Conservation (phyloP, 805 yeast genomes). For the Teunomyces kruisii region DNA sequence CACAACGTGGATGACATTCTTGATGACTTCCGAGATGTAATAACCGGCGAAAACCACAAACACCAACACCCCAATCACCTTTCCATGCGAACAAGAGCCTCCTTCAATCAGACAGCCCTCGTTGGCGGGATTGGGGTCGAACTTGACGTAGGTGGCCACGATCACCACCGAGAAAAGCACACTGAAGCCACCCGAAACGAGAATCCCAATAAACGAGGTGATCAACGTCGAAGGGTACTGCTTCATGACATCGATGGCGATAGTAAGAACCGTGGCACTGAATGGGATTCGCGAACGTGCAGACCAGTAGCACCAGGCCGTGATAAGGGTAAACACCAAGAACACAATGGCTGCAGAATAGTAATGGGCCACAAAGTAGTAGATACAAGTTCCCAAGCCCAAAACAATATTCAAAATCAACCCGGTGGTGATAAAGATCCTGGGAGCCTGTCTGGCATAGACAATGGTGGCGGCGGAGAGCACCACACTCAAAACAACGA, state of each 20-base stretch:
- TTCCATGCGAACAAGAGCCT: constrained; percentile 52
- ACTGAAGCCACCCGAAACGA: constrained; percentile 61
- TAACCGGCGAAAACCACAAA: constrained; percentile 81
- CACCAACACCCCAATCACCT: constrained; percentile 67
- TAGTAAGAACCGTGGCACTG: constrained; percentile 65
- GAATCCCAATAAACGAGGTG: constrained; percentile 59
- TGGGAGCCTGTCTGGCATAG: constrained; percentile 65
- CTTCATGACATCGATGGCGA: constrained; percentile 76
- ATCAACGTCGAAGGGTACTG: constrained; percentile 67
- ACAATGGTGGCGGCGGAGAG: constrained; percentile 56
- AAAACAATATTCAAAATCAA: constrained; percentile 64
- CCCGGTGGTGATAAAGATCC: constrained; percentile 65
- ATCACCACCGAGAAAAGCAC: constrained; percentile 65
- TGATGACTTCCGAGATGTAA: constrained; percentile 77
- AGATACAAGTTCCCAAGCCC: constrained; percentile 76
- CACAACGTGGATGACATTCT: constrained; percentile 76
- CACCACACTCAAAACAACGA: constrained; percentile 58
- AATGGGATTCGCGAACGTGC: constrained; percentile 71
- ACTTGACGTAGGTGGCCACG: constrained; percentile 76
- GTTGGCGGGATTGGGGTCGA: constrained; percentile 54
- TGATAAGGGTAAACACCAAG: constrained; percentile 59
- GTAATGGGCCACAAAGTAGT: constrained; percentile 63
- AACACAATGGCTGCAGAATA: constrained; percentile 82
- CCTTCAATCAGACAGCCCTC: constrained; percentile 57
- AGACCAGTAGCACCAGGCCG: constrained; percentile 72